Evolutionary conservation across 2,329 filamentous ascomycete genomes (phyloP), one percentile per base, ranked within the genome.

Genomic region (Clathrospora elynae): DNA sequence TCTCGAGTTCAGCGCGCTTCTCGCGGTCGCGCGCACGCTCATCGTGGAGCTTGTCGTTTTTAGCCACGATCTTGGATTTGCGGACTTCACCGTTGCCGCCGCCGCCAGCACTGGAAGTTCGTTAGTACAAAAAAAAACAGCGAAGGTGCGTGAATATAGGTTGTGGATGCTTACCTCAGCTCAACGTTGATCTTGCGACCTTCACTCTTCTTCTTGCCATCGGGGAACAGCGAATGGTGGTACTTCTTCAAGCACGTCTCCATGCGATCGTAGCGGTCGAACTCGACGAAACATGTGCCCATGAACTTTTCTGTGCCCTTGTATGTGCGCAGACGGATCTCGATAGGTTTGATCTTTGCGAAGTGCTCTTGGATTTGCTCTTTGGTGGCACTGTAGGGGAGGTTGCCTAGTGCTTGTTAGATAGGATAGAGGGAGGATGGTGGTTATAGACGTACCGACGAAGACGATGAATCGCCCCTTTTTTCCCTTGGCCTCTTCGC

Each of bases 181-280:
- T 96, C 92, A 17, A 96, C 88, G 66, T 96, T 96, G 62, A 97
- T 95, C 72, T 85, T 87, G 59, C 92, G 78, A 36, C 84, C 74
- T 11, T 51, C 76, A 10, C 42, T 42, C 74, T 71, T 84, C 76
- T 66, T 75, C 60, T 74, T 75, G 24, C 75, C 75, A 38, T 80
- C 78, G 46, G 82, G 75, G 66, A 96, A 95, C 52, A 79, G 79
- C 46, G 83, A 87, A 73, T 96, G 91, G 73, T 97, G 91, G 73
- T 92, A 92, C 53, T 90, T 83, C 71, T 91, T 88, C 48, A 97
- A 78, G 65, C 90, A 95, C 20, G 89, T 93, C 77, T 95, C 88
- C 90, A 96, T 95, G 66, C 87, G 83, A 71, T 91, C 87, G 73
- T 85, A 95, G 56, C 84, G 80, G 53, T 84, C 84, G 66, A 96